Evolutionary conservation across 495 filamentous ascomycete species (phyloP), one percentile per base, ranked within the genome.

Genomic region (Talaromyces wortmannii): DNA sequence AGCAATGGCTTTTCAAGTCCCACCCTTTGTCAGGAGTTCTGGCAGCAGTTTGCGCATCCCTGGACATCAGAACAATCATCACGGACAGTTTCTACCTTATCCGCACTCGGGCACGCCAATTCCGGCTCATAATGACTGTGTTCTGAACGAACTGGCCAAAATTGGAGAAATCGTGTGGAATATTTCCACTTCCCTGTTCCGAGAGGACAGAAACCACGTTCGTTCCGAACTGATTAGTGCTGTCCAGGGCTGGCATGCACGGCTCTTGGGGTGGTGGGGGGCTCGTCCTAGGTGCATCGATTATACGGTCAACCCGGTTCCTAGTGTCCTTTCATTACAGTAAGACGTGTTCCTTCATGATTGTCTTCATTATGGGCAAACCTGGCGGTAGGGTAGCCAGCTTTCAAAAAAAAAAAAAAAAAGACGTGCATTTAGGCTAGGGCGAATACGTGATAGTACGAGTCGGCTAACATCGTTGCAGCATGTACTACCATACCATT

Each of bases 401-500:
- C 23, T 7, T n/a, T n/a, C n/a, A n/a, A n/a, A n/a, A n/a, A n/a
- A n/a, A n/a, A n/a, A 13, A 17, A 4, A 23, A 23, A 23, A 23
- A 23, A 23, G 23, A 23, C 23, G 23, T 23, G 23, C 23, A 23
- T 23, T 23, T 23, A 23, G 23, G 23, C 23, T 23, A 23, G 23
- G 23, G 23, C 23, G 23, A 23, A 23, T 23, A 7, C 15, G 10
- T 18, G 43, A 31, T 23, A 42, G 23, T 23, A 23, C 23, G 23
- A 23, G 23, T 23, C 23, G 23, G 30, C 36, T 23, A 12, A 13
- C 8, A n/a, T n/a, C 29, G 29, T 50, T 36, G 30, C 45, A 66
- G 61, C 23, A 45, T 69, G 16, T 65, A 61, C 43, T 67, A 67
- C 40, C 67, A 69, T 47, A 68, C 61, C 1, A 65, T 62, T 13